Evolutionary conservation across 768 basidiomycete genomes (phyloP).

Genomic region (Russula abietina): DNA sequence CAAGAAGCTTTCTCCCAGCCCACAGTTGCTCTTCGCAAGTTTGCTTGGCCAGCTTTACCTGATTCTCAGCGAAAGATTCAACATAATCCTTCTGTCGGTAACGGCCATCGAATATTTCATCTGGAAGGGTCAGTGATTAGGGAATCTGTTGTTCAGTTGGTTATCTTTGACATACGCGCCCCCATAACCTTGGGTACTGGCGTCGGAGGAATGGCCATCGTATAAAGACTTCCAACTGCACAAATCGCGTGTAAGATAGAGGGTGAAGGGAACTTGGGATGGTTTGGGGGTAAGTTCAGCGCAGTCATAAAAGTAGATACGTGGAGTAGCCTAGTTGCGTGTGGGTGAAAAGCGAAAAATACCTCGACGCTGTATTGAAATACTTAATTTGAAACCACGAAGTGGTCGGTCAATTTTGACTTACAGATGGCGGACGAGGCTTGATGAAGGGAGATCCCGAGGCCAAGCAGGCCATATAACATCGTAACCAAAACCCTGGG

Average conservation of each 20-base stretch:
- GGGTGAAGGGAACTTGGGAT: conserved; percentile 65
- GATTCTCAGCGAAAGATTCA: conserved; percentile 26
- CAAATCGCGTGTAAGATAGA: conserved; percentile 83
- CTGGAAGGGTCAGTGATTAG: conserved; percentile 11
- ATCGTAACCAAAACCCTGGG: conserved; percentile 11
- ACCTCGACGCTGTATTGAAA: conserved; percentile 53
- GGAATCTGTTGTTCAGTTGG: not conserved
- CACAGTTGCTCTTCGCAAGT: conserved; percentile 18
- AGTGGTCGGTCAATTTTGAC: conserved; percentile 25
- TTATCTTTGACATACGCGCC: conserved; percentile 29
- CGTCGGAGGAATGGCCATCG: conserved; percentile 55
- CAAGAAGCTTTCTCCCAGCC: conserved; percentile 17
- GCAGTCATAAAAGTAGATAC: conserved; percentile 56
- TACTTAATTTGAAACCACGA: not conserved
- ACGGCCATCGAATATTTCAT: conserved; percentile 26
- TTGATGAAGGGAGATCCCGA: conserved; percentile 51
- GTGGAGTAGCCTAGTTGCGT: conserved; percentile 67
- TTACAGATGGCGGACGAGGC: conserved; percentile 60
- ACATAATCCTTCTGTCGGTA: conserved; percentile 20
- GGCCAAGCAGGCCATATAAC: conserved; percentile 43
- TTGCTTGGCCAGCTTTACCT: conserved; percentile 21
- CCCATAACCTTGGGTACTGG: conserved; percentile 44
- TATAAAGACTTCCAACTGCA: conserved; percentile 71
- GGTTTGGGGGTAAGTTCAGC: conserved; percentile 57
- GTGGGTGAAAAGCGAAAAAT: conserved; percentile 75